phyloP scores from a whole-genome alignment of 345 rosid species.

The Eucalyptus sp. region DNA sequence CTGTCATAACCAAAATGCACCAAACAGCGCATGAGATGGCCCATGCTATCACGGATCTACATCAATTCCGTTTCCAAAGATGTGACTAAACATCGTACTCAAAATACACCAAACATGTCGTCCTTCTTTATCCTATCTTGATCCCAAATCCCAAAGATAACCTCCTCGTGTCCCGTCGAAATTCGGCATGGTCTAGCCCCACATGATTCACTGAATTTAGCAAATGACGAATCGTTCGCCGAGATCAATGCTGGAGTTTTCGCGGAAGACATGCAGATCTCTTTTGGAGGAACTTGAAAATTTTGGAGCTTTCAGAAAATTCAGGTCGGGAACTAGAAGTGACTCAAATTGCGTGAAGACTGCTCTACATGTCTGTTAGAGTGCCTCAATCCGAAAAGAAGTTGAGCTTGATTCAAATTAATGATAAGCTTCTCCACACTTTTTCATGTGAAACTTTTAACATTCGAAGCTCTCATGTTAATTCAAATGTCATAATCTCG shows the following conservation, averaged over 20 bases:
- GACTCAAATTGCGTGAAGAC: not conserved
- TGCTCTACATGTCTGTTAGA: not conserved
- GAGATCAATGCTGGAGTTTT: not conserved
- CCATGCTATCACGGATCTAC: not conserved
- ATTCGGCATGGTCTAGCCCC: not conserved
- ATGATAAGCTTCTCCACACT: not conserved
- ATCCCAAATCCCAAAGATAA: not conserved
- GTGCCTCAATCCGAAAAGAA: not conserved
- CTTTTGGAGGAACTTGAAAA: not conserved
- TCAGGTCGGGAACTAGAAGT: not conserved
- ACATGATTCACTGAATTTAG: not conserved
- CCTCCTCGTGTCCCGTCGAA: not conserved
- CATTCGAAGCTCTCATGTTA: not conserved
- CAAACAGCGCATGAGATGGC: not conserved
- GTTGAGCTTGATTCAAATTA: not conserved
- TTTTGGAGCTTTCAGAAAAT: not conserved
- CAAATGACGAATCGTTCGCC: not conserved
- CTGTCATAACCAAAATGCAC: not conserved
- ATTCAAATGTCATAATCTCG: not conserved
- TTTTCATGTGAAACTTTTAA: not conserved
- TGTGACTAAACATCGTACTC: not conserved
- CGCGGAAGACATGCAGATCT: not conserved
- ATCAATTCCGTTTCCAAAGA: not conserved
- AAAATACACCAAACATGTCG: not conserved
- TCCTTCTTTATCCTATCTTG: not conserved